phyloP scores from a whole-genome alignment of 805 yeast genomes.

The Danielia oregonensis region DNA sequence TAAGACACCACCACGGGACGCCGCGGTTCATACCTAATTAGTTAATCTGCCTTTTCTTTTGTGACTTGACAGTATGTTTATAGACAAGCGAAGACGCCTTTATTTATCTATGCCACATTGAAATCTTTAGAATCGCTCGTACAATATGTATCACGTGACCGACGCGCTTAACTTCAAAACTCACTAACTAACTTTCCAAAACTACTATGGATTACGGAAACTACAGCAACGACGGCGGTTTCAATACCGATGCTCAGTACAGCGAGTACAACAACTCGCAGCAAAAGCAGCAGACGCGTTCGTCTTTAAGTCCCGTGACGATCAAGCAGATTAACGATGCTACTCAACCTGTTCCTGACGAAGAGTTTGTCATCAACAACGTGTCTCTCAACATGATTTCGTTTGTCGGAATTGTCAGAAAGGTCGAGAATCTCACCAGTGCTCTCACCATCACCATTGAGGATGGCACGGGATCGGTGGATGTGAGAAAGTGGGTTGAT shows the following conservation, averaged over 20 bases:
- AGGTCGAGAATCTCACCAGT: slow-evolving; percentile 54
- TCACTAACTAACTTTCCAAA: background rate
- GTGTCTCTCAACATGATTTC: slow-evolving; percentile 61
- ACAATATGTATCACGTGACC: too few species aligned
- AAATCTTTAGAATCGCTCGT: too few species aligned
- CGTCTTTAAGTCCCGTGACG: slow-evolving; percentile 56
- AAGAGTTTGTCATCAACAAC: slow-evolving; percentile 56
- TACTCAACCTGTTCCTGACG: slow-evolving; percentile 60
- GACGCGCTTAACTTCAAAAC: background rate
- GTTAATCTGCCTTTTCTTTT: too few species aligned
- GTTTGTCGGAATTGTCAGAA: slow-evolving; percentile 67
- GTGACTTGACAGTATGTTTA: too few species aligned
- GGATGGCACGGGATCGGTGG: slow-evolving; percentile 67
- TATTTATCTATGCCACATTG: too few species aligned
- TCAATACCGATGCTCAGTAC: slow-evolving; percentile 12
- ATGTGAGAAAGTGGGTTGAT: slow-evolving; percentile 59
- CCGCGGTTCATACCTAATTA: too few species aligned
- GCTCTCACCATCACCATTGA: slow-evolving; percentile 59
- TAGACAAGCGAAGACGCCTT: too few species aligned
- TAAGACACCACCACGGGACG: background rate
- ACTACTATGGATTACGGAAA: slow-evolving; percentile 10
- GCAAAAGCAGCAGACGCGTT: slow-evolving; percentile 13
- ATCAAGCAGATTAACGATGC: slow-evolving; percentile 68
- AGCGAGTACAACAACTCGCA: slow-evolving; percentile 9
- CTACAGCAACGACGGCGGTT: slow-evolving; percentile 18